Evolutionary conservation across 2,329 filamentous ascomycete species (phyloP).

Genomic region (Alternaria longipes): DNA sequence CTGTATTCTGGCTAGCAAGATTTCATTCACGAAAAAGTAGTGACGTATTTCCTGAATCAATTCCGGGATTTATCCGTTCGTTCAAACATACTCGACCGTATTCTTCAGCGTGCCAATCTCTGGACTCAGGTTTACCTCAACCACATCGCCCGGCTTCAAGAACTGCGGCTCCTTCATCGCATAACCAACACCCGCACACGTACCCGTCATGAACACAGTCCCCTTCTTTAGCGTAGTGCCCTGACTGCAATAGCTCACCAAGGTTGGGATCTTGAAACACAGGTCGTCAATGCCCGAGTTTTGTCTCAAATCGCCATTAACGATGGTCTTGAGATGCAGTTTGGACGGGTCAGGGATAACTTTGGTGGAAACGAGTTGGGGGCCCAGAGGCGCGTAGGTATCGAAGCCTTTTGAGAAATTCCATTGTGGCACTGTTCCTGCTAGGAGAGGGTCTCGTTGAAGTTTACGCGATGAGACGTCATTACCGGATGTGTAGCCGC

Average conservation of each 20-base stretch:
- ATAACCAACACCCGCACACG: conserved; percentile 51
- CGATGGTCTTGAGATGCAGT: conserved; percentile 57
- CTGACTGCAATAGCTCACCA: conserved; percentile 59
- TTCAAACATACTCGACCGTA: conserved; percentile 40
- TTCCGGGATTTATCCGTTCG: neutral
- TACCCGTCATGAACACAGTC: conserved; percentile 62
- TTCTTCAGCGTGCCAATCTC: conserved; percentile 47
- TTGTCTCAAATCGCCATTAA: conserved; percentile 62
- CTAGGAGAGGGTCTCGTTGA: conserved; percentile 60
- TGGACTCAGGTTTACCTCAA: conserved; percentile 44
- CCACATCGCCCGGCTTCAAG: conserved; percentile 45
- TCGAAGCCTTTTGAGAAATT: conserved; percentile 67
- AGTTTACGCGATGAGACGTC: conserved; percentile 64
- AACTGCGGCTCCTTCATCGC: conserved; percentile 54
- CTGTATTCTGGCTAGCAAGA: neutral
- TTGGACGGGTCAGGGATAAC: conserved; percentile 56
- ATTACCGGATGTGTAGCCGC: conserved; percentile 64
- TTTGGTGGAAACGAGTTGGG: conserved; percentile 56
- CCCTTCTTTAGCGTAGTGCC: conserved; percentile 58
- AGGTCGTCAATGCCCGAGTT: conserved; percentile 59
- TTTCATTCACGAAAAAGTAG: neutral
- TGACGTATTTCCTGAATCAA: neutral
- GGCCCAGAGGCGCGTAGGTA: conserved; percentile 64
- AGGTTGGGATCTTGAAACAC: conserved; percentile 57
- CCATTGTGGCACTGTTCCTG: conserved; percentile 65